Evolutionary conservation across 75 land plant species (phyloP), one percentile per base, ranked within the genome.

Genomic region (Picea glauca): DNA sequence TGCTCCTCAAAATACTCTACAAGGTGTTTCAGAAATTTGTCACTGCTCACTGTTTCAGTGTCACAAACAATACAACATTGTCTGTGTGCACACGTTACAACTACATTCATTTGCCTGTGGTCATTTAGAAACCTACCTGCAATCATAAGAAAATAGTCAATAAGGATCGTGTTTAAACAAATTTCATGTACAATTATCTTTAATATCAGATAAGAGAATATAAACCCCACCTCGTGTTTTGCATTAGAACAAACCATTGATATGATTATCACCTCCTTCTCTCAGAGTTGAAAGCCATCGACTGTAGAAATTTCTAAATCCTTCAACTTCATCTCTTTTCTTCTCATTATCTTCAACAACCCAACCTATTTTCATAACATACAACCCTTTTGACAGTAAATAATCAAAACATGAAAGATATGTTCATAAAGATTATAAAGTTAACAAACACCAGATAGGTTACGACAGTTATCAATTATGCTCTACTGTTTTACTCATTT

Each of bases 281-380:
- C 99, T 50, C 99, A 86, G 14, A 98, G 98, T 88, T 97, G 99
- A 76, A 97, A 97, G 17, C 99, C 99, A 84, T 97, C 99, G 33
- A 97, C 98, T 31, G 98, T 97, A 30, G 96, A 95, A 54, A 94
- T 97, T 76, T 97, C 99, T 33, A 97, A 60, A 56, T 93, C 96
- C 65, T 89, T 88, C 68, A 97, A 81, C 60, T 79, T 87, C 79
- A 85, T 86, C 59, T 87, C 91, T 54, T 93, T 94, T 75, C 85
- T 82, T 81, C 83, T 90, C 83, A 97, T 74, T 77, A 83, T 88
- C 86, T 83, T 94, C 13, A 97, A 81, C 54, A 87, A 18, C 17
- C 84, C 89, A 72, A 97, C 99, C 99, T 97, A 74, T 75, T 60
- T 26, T 26, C 26, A 26, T 26, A 26, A 26, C 26, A 26, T 26